Base-by-base conservation (phyloP, 106 monocot genomes). In the Allium cepa region DNA sequence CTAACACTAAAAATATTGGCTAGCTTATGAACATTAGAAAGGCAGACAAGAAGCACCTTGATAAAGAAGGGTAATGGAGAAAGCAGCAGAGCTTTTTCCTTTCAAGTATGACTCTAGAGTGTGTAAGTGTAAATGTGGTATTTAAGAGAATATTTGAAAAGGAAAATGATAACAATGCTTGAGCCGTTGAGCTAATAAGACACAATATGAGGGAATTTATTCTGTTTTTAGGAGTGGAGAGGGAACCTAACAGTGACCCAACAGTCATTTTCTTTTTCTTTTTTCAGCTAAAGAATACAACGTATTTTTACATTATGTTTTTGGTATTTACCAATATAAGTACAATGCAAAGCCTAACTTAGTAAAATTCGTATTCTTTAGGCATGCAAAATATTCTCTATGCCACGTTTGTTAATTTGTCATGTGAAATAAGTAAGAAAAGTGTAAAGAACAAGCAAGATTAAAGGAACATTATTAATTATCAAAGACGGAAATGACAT, bases 131-230 rank as follows among this genome's bases (percentile, higher is more conserved):
- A 55, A 55, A 17, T 8, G 14, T 15, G 53, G 10, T 7, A 15
- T 9, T 7, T 14, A 8, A 22, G 53, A 55, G 15, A 55, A 55
- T 12, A 55, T 55, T 55, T 55, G 15, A 55, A 55, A 55, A 55
- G 36, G 36, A 36, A 55, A 12, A 4, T 55, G 53, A 55, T 26
- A 53, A 18, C n/a, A 63, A 70, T 62, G 70, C 53, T 47, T 63
- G 63, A 55, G 46, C 53, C 69, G 61, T 63, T 46, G 69, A 49
- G 55, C 69, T 76, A 62, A 69, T 69, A 70, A 69, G 68, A 69
- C 68, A 47, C 36, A 69, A 27, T n/a, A 26, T 36, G 11, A 36
- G 64, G 56, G 76, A 76, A 76, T 76, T 70, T 26, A 76, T 76
- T 55, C 76, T 49, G 53, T 11, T 60, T 8, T 55, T 12, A 28